phyloP scores from a whole-genome alignment of 2,329 filamentous ascomycete genomes.

The Ascochyta rabiei region DNA sequence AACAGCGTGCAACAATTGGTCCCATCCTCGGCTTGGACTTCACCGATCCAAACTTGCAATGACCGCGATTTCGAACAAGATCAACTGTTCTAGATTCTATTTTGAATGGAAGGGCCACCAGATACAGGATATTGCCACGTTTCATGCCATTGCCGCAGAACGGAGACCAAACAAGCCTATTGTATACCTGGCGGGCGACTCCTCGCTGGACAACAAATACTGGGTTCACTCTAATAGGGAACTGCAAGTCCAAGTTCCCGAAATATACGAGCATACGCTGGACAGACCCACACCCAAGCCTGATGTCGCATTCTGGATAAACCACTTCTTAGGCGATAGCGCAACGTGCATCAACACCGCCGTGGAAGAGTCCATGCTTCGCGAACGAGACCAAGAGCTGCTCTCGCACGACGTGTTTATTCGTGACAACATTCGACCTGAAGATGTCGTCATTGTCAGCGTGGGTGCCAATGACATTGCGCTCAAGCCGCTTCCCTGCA shows the following conservation, averaged over 20 bases:
- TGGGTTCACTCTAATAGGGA: conserved; percentile 36
- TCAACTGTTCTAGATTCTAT: conserved; percentile 40
- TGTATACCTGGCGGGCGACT: conserved; percentile 48
- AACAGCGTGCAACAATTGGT: not conserved
- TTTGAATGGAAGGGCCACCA: conserved; percentile 45
- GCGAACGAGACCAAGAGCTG: conserved; percentile 36
- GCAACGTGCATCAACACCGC: conserved; percentile 47
- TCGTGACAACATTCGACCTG: conserved; percentile 36
- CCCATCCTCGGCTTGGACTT: not conserved
- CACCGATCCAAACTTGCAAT: not conserved
- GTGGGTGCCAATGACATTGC: conserved; percentile 48
- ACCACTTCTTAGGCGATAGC: conserved; percentile 35
- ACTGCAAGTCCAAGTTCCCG: conserved; percentile 24
- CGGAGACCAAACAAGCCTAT: conserved; percentile 38
- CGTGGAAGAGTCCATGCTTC: conserved; percentile 44
- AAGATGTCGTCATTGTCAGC: conserved; percentile 45
- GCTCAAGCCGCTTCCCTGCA: conserved; percentile 32
- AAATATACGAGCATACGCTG: conserved; percentile 38
- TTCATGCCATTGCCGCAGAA: conserved; percentile 28
- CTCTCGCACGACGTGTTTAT: conserved; percentile 45
- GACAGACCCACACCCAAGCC: conserved; percentile 34
- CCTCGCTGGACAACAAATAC: conserved; percentile 48
- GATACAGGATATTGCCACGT: conserved; percentile 35
- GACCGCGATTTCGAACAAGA: conserved; percentile 16
- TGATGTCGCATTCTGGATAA: conserved; percentile 48